Conservation (phyloP, 2,329 filamentous ascomycete genomes). For the Exophiala sideris region DNA sequence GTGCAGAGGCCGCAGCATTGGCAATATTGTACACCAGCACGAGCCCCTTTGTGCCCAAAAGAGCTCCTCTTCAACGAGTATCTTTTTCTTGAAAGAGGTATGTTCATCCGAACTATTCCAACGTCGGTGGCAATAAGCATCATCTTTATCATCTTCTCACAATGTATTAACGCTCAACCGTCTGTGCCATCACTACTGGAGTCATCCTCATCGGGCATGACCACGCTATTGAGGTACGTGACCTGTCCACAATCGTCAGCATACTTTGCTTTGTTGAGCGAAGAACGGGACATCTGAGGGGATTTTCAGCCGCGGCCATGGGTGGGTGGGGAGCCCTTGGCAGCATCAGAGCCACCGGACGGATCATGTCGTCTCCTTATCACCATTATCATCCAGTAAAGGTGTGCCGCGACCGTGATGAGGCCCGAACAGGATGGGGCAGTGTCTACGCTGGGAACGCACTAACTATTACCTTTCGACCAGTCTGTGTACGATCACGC, state of each 20-base stretch:
- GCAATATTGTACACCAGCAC: slow-evolving; percentile 14
- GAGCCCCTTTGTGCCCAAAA: slow-evolving; percentile 10
- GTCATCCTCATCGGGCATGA: slow-evolving; percentile 64
- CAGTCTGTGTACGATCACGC: slow-evolving; percentile 5
- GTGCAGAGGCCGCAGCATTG: not conserved
- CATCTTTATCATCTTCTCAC: not conserved
- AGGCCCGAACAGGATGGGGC: not conserved
- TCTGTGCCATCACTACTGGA: slow-evolving; percentile 18
- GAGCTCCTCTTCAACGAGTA: not conserved
- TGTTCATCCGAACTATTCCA: slow-evolving; percentile 1
- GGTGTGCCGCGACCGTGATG: not conserved
- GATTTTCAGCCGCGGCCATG: not conserved
- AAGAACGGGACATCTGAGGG: not conserved
- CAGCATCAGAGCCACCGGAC: slow-evolving; percentile 2
- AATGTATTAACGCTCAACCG: slow-evolving; percentile 9
- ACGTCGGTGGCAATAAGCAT: slow-evolving; percentile 2
- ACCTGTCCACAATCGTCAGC: slow-evolving; percentile 47
- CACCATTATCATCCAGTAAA: not conserved
- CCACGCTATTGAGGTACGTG: slow-evolving; percentile 67
- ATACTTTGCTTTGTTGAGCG: slow-evolving; percentile 4
- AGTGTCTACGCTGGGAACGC: not conserved
- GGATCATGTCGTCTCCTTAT: slow-evolving; percentile 7
- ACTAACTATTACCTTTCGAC: not conserved
- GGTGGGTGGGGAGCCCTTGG: not conserved
- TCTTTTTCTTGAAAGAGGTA: slow-evolving; percentile 5